These are phyloP conservation scores for Cyberlindnera nakhonratchasimensis DNA, from an alignment of 805 yeast genomes.

Conservation along the genomic window DNA sequence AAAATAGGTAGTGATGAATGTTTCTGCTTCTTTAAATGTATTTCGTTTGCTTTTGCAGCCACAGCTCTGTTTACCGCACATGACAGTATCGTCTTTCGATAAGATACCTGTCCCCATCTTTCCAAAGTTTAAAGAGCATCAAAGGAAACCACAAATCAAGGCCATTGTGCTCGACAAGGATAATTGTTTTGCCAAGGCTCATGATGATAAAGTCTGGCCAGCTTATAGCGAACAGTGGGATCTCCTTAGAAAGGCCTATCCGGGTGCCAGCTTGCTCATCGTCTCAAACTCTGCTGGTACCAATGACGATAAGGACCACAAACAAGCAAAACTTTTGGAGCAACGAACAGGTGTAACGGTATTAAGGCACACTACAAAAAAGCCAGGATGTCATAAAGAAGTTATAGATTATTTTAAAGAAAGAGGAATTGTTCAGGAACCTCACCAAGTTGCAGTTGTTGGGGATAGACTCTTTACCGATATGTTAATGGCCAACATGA, in stretches of 20 bases:
- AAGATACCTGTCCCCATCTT: slow-evolving; percentile 53
- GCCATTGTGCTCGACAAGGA: slow-evolving; percentile 91
- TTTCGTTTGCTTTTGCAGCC: slow-evolving; percentile 60
- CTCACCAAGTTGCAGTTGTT: slow-evolving; percentile 73
- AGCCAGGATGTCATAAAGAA: slow-evolving; percentile 77
- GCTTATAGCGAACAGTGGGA: slow-evolving; percentile 59
- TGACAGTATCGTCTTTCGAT: slow-evolving; percentile 53
- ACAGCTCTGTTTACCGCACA: slow-evolving; percentile 64
- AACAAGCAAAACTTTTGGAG: slow-evolving; percentile 63
- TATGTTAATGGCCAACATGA: slow-evolving; percentile 86
- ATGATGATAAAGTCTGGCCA: slow-evolving; percentile 77
- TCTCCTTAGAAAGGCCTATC: slow-evolving; percentile 50
- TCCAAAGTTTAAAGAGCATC: slow-evolving; percentile 22
- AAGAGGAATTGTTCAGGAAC: slow-evolving; percentile 39
- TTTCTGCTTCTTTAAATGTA: slow-evolving; percentile 74
- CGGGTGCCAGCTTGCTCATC: slow-evolving; percentile 61
- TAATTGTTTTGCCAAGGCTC: slow-evolving; percentile 88
- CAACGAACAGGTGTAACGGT: slow-evolving; percentile 64
- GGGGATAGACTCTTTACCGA: slow-evolving; percentile 94
- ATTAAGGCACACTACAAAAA: slow-evolving; percentile 67
- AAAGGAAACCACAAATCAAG: slow-evolving; percentile 40
- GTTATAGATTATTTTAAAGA: slow-evolving; percentile 55
- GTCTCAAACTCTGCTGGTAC: slow-evolving; percentile 96
- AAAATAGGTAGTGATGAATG: slow-evolving; percentile 41
- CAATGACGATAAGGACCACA: slow-evolving; percentile 57